These are phyloP conservation scores for Solanum lycopersicoides DNA, from an alignment of 257 asterid species.

Conservation along the genomic window DNA sequence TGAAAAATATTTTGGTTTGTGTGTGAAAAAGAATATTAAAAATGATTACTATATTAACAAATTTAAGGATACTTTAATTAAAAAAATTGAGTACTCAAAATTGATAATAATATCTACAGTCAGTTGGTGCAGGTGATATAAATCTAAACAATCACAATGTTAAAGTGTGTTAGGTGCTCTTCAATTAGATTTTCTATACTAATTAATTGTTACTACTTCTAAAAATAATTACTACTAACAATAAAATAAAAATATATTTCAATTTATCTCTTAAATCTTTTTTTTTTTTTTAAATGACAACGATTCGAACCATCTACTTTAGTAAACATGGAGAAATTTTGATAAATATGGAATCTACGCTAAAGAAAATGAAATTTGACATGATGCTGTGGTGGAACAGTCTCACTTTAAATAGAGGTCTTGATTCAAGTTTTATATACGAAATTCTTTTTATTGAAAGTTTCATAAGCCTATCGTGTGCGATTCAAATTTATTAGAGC, in stretches of 20 bases:
- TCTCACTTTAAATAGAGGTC: neutral
- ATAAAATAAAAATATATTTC: neutral
- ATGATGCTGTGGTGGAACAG: rapidly evolving
- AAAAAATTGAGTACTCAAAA: neutral
- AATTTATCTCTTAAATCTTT: neutral
- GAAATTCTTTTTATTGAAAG: too few species aligned
- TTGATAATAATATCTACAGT: neutral
- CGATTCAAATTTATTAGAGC: too few species aligned
- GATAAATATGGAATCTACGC: neutral
- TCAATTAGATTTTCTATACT: neutral
- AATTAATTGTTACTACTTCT: neutral
- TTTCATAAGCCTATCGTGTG: too few species aligned
- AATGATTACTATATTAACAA: neutral
- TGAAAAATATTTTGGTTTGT: neutral
- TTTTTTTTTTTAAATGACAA: neutral
- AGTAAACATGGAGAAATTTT: neutral
- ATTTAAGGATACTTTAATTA: neutral
- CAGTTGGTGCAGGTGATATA: neutral
- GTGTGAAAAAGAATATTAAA: neutral
- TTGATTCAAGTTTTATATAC: rapidly evolving
- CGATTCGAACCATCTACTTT: neutral
- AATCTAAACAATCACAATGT: neutral
- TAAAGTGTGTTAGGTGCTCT: neutral
- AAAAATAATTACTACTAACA: neutral
- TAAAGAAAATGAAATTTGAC: too few species aligned